Evolutionary conservation across 495 filamentous ascomycete species (phyloP), one percentile per base, ranked within the genome.

Genomic region (Choiromyces venosus): DNA sequence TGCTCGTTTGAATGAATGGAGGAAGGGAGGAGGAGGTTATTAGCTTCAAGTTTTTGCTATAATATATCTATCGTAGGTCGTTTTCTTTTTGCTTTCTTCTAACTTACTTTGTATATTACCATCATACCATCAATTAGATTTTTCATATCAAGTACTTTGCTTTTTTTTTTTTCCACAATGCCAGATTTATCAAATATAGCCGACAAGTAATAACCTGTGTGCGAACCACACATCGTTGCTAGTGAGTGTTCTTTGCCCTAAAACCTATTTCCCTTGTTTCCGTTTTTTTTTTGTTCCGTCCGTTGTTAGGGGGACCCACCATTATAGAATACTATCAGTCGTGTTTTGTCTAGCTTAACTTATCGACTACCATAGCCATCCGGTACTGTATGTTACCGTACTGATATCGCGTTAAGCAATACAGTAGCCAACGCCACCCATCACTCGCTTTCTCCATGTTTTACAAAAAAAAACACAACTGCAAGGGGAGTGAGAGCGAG

Each of bases 21-120:
- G n/a, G n/a, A 37, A 65, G n/a, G 14, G 10, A 18, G 9, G 19
- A 25, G 33, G 37, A 10, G 40, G 67, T 4, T 66, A 35, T 64
- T 16, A 16, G 61, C 37, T 66, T 25, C 42, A 67, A 42, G 19
- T 40, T 18, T 42, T 52, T 52, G 10, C 56, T 70, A 37, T 14
- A 61, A 69, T 74, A 61, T 72, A 72, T 72, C 46, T 70, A 65
- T 38, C 25, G n/a, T 52, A 25, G 52, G n/a, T 61, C 9, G 52
- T n/a, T 5, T 61, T 61, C n/a, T n/a, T 29, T 61, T 25, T 16
- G 25, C n/a, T 61, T 29, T 6, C n/a, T n/a, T n/a, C n/a, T n/a
- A n/a, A n/a, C n/a, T n/a, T 29, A 4, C n/a, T 29, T 6, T 56
- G 52, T 61, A 61, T 61, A 52, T 52, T 52, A 40, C 9, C 21